Base-by-base conservation (phyloP, 1,284 basidiomycete species). In the Stereum hirsutum region DNA sequence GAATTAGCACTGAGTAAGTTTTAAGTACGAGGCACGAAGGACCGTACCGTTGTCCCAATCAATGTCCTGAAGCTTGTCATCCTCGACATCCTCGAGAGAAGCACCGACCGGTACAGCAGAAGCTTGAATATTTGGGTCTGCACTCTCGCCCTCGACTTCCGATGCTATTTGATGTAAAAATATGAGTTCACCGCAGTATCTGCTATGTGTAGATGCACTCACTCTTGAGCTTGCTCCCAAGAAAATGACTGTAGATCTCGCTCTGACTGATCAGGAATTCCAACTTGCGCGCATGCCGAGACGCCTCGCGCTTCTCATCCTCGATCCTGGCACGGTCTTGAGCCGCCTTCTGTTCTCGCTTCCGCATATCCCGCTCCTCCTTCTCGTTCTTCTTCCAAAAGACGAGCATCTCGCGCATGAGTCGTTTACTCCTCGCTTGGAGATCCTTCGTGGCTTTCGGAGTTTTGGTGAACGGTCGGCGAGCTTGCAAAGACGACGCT, bases 241-340 rank as follows among this genome's bases (percentile, higher is more conserved):
- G 92, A 72, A 99, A 99, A 70, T 99, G 96, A 53, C 91, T 96
- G 67, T 99, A 99, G 10, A 99, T 77, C 63, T 99, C 96, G 10
- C 96, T 99, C 66, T 99, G 96, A 48, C 92, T 98, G 64, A 99
- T 95, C 62, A 99, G 72, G 71, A 99, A 99, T 67, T 99, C 97
- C 45, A 99, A 79, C 65, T 99, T 99, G 53, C 96, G 79, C 3
- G 94, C 89, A 65, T 97, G 93, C 41, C 96, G 75, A 46, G 95
- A 89, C 23, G 90, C 87, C 65, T 99, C 96, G 40, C 96, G 80
- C 60, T 87, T 90, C 67, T 99, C 96, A 63, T 99, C 96, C 62
- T 99, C 96, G 33, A 92, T 70, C 63, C 89, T 93, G 31, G 92
- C 80, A 41, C 88, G 78, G 54, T 96, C 92, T 50, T 84, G 74